Percentiles rank a stretch among this genome's conserved stretches.
phyloP scores from a whole-genome alignment of 371 early-diverging fungal genomes.

The Syncephalis plumigaleata region DNA sequence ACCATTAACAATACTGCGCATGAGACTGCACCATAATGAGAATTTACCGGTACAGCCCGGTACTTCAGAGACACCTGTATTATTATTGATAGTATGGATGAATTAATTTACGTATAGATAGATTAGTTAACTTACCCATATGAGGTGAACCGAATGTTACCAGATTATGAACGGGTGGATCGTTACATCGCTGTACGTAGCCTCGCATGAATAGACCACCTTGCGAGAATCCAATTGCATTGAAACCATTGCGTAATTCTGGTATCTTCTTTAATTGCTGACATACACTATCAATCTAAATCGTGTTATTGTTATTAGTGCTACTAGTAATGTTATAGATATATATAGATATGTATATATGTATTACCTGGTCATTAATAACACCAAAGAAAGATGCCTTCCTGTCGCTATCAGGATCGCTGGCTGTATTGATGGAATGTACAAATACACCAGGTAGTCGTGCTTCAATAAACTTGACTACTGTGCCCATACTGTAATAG shows the following conservation, averaged over 20 bases:
- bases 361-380: constrained; percentile 41
- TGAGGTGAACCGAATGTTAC: constrained; percentile 84
- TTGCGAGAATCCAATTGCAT: constrained; percentile 92
- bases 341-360: neutral
- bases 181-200: constrained; percentile 63
- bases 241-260: constrained; percentile 52
- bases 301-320: too few species aligned
- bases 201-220: constrained; percentile 55
- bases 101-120: neutral
- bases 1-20: constrained; percentile 36
- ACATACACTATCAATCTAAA: constrained; percentile 42
- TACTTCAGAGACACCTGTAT: constrained; percentile 56
- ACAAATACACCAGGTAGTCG: constrained; percentile 49
- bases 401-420: constrained; percentile 38
- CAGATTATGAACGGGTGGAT: constrained; percentile 50
- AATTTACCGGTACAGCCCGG: constrained; percentile 47
- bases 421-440: constrained; percentile 55
- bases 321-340: neutral
- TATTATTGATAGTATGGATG: neutral
- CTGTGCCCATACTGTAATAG: constrained; percentile 29
- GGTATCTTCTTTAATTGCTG: constrained; percentile 25
- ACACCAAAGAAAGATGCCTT: constrained; percentile 71
- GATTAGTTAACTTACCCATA: constrained; percentile 17
- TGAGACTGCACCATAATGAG: constrained; percentile 31
- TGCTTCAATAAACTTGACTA: constrained; percentile 26